Evolutionary conservation across 208 protist species (phyloP), one percentile per base, ranked within the genome.

Genomic region (Crithidia bombi): DNA sequence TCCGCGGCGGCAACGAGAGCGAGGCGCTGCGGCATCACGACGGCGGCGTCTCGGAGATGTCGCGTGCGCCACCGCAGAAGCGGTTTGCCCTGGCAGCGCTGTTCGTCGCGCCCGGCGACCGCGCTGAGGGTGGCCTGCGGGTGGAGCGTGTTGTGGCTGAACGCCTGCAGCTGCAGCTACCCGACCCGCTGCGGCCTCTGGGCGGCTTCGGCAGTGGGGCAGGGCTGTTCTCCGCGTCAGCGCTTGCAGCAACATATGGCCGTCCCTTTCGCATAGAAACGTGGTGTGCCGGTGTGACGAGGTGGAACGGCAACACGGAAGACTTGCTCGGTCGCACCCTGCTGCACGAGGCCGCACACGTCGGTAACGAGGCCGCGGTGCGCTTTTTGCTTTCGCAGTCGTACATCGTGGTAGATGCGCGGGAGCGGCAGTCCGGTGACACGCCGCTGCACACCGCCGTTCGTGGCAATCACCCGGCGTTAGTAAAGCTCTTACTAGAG

Each of bases 261-360:
- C 70, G 74, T 0, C 58, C 65, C 17, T 83, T 82, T 49, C 64
- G 39, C 23, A 30, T 76, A 1, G 56, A 78, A 32, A 44, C 66
- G 56, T 81, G 65, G 74, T 74, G 66, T 15, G 39, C 75, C 35
- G 65, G 63, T 5, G 66, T 94, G 32, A 91, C 79, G 50, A 72
- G 71, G 65, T 91, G 85, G 86, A 94, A 94, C 68, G 79, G 79
- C 50, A 93, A 93, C 63, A 77, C 85, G 5, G 67, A 65, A 35
- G 91, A 96, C 73, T 72, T 85, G 49, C 71, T 93, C 43, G 89
- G 89, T 21, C 84, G 89, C 55, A 94, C 91, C 2, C 55, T 91
- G 21, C 71, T 96, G 39, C 85, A 94, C 52, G 89, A 96, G 32
- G 79, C 73, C 35, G 81, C 82, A 35, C 73, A 82, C 28, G 73